Evolutionary conservation across 495 filamentous ascomycete species (phyloP), one percentile per base, ranked within the genome.

Genomic region (Aspergillus mulundensis): DNA sequence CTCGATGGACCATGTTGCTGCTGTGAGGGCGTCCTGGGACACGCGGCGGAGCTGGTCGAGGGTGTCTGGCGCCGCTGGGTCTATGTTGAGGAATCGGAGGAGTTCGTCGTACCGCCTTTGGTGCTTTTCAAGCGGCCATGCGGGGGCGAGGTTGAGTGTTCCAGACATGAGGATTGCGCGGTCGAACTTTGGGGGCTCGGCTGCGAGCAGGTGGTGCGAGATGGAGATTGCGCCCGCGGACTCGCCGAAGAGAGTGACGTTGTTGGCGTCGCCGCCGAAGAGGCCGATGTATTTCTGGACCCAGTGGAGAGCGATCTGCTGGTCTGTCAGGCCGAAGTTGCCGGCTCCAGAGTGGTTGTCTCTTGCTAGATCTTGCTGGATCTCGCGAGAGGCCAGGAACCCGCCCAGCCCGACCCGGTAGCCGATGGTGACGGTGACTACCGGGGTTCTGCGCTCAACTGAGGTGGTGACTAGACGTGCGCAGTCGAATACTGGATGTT

Each of bases 161-260:
- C 68, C 65, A 21, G 68, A 70, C 65, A 70, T 68, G 40, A 65
- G 66, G 14, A 68, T 54, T 0, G 65, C 65, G 7, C 63, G 65
- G 40, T 62, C 57, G 39, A 70, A 70, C 5, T 44, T 15, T 0
- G 67, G 54, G 12, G 65, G 67, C 0, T 50, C 20, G 5, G 56
- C 56, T 1, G 63, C 53, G 5, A 43, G 56, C 21, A 89, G 68
- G 15, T 88, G 86, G 54, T 87, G 72, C 23, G 77, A 77, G 4
- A 89, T 81, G 0, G 81, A 82, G 0, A 74, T 84, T 0, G 78
- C 85, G 7, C 87, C 87, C 3, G 87, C 87, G 0, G 81, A 85
- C 7, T 81, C 81, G 23, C 87, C 85, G 43, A 84, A 78, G 12
- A 87, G 81, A 5, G 84, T 82, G 23, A 89, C 80, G 39, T 83